Evolutionary conservation across 768 basidiomycete species (phyloP).

Genomic region (Lentinula detonsa): DNA sequence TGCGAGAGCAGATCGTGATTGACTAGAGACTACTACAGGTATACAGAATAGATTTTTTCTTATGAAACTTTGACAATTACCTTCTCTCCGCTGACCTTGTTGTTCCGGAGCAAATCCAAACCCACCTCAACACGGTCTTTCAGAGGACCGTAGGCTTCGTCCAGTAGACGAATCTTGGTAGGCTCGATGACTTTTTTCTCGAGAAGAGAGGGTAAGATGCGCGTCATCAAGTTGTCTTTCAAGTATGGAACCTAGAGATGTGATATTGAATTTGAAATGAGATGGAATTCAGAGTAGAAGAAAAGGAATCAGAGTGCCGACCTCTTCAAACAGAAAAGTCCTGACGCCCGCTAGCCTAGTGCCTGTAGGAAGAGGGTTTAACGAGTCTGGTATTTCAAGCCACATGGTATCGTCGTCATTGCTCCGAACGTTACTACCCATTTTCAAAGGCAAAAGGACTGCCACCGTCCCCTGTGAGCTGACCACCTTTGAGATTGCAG

Average conservation of each 20-base stretch:
- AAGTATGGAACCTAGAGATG: constrained; percentile 27
- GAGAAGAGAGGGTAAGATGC: constrained; percentile 37
- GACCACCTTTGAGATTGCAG: constrained; percentile 28
- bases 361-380: constrained; percentile 30
- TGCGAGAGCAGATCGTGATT: constrained; percentile 28
- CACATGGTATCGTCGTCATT: constrained; percentile 21
- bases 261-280: background rate
- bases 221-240: constrained; percentile 37
- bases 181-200: constrained; percentile 33
- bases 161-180: constrained; percentile 31
- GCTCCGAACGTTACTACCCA: constrained; percentile 30
- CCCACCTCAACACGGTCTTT: constrained; percentile 35
- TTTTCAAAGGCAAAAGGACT: constrained; percentile 40
- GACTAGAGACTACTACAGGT: constrained; percentile 12
- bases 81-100: constrained; percentile 46
- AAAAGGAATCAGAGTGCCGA: constrained; percentile 14
- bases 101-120: constrained; percentile 37
- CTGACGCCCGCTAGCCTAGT: constrained; percentile 31
- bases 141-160: constrained; percentile 28
- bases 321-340: constrained; percentile 36
- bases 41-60: background rate
- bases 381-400: constrained; percentile 25
- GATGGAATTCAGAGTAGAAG: too few species aligned
- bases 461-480: constrained; percentile 33
- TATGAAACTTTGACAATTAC: constrained; percentile 32